Evolutionary conservation across 441 rosid species (phyloP).

Genomic region (Bruguiera hainesii): DNA sequence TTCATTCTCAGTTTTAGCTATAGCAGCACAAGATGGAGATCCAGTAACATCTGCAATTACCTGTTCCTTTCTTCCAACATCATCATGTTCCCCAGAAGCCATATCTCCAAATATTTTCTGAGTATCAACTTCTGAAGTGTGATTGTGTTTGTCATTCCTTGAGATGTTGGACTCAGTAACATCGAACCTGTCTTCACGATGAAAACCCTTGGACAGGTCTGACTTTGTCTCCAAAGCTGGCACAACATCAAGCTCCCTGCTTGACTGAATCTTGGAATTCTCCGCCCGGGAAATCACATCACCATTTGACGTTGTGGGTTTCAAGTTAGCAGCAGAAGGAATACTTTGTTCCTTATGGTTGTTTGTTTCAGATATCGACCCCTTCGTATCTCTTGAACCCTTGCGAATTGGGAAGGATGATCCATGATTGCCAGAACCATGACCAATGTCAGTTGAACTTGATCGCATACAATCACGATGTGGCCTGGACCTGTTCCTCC

Average conservation of each 20-base stretch:
- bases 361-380: conserved; percentile 48
- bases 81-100: conserved; percentile 37
- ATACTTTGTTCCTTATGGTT: conserved; percentile 52
- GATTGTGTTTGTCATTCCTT: conserved; percentile 31
- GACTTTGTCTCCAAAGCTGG: conserved; percentile 34
- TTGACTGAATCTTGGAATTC: conserved; percentile 43
- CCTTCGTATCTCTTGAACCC: conserved; percentile 58
- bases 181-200: conserved; percentile 45
- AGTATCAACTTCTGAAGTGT: conserved; percentile 34
- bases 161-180: conserved; percentile 30
- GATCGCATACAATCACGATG: conserved; percentile 86
- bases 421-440: conserved; percentile 71
- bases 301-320: conserved; percentile 58
- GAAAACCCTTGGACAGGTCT: conserved; percentile 34
- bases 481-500: conserved; percentile 88
- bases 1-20: conserved; percentile 38
- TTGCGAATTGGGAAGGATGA: conserved; percentile 47
- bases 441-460: conserved; percentile 67
- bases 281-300: conserved; percentile 44
- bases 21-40: conserved; percentile 36
- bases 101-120: conserved; percentile 27
- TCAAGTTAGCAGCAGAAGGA: conserved; percentile 40
- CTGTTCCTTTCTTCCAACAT: conserved; percentile 41
- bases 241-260: conserved; percentile 47
- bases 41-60: conserved; percentile 39